Evolutionary conservation across 225 moss, liverwort and hornwort genomes (phyloP).

Genomic region (Physcomitrellopsis africana): DNA sequence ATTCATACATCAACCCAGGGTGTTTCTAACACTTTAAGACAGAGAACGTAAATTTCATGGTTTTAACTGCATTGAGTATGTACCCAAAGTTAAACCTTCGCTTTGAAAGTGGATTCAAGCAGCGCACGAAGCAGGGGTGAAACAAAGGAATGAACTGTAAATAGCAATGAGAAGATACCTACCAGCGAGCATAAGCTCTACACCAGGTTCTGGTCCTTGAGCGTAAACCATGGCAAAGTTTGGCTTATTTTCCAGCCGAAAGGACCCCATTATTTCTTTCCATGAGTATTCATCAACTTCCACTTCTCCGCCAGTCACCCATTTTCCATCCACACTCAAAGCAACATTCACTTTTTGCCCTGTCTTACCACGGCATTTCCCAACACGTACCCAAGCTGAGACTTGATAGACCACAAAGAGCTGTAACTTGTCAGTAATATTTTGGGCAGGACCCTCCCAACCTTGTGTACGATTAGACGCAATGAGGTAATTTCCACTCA

Average conservation of each 20-base stretch:
- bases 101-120: neutral
- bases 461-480: slow-evolving; percentile 70
- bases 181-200: slow-evolving; percentile 83
- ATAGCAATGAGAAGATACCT: slow-evolving; percentile 33
- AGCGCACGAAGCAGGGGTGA: too few species aligned
- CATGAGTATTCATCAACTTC: slow-evolving; percentile 61
- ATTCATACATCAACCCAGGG: slow-evolving; percentile 12
- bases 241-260: slow-evolving; percentile 71
- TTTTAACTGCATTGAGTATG: neutral
- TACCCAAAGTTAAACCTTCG: neutral
- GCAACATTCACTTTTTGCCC: slow-evolving; percentile 78
- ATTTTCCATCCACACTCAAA: slow-evolving; percentile 73
- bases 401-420: slow-evolving; percentile 82
- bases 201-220: slow-evolving; percentile 90
- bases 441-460: slow-evolving; percentile 93
- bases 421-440: slow-evolving; percentile 69
- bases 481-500: slow-evolving; percentile 65
- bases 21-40: too few species aligned
- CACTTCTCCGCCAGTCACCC: slow-evolving; percentile 83
- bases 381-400: slow-evolving; percentile 80
- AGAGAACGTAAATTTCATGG: neutral
- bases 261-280: slow-evolving; percentile 79
- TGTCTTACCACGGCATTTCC: slow-evolving; percentile 33
- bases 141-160: too few species aligned
- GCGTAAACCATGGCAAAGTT: slow-evolving; percentile 71